phyloP scores from a whole-genome alignment of 352 stramenopile genomes.

The Phytopythium oedochilum region DNA sequence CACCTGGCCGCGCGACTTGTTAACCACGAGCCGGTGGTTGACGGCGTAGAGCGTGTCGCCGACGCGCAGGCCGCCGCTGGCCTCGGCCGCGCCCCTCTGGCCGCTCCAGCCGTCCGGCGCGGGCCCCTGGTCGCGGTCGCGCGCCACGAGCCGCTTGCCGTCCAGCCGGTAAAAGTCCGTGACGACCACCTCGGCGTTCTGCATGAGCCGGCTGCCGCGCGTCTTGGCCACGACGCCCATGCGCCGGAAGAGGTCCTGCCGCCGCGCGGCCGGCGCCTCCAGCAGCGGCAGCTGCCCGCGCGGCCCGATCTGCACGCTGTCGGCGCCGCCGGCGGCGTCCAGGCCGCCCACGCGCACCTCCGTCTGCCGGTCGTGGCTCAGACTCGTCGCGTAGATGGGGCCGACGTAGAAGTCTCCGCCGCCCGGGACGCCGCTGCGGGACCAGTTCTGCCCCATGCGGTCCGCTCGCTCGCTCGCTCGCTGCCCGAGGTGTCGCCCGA shows the following conservation, averaged over 20 bases:
- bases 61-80: slow-evolving; percentile 62
- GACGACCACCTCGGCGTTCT: slow-evolving; percentile 80
- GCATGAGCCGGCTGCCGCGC: slow-evolving; percentile 75
- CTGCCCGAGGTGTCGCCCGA: no score
- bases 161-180: slow-evolving; percentile 79
- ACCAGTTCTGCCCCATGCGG: slow-evolving; percentile 59
- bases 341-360: slow-evolving; percentile 68
- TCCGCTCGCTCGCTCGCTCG: not conserved
- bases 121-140: slow-evolving; percentile 58
- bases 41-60: slow-evolving; percentile 83
- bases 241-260: slow-evolving; percentile 75
- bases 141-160: slow-evolving; percentile 68
- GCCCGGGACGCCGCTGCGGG: slow-evolving; percentile 49
- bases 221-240: slow-evolving; percentile 82
- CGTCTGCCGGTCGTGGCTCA: slow-evolving; percentile 84
- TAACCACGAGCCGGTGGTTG: slow-evolving; percentile 84
- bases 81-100: slow-evolving; percentile 67
- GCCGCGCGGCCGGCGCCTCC: slow-evolving; percentile 46
- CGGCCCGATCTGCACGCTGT: slow-evolving; percentile 69
- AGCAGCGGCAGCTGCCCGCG: slow-evolving; percentile 65
- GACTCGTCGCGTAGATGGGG: slow-evolving; percentile 77
- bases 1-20: slow-evolving; percentile 83
- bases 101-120: slow-evolving; percentile 66
- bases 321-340: slow-evolving; percentile 16
- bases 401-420: slow-evolving; percentile 79